phyloP scores from a whole-genome alignment of 371 early-diverging fungal genomes.

The Parasitella parasitica region DNA sequence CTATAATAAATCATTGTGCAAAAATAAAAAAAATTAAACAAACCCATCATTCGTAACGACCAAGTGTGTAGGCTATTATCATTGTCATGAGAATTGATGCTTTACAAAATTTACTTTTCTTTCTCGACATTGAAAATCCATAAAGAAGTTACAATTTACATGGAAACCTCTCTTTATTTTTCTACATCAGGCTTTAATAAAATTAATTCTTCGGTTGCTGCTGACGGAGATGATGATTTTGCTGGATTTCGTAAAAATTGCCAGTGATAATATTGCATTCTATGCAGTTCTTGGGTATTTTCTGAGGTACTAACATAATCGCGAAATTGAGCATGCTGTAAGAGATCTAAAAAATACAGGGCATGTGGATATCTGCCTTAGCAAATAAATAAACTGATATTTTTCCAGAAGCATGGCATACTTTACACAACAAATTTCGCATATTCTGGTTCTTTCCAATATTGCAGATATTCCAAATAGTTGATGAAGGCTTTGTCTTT shows the following conservation, averaged over 20 bases:
- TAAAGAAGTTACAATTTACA: not conserved
- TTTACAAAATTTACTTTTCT: not conserved
- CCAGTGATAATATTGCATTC: slow-evolving; percentile 90
- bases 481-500: slow-evolving; percentile 79
- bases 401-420: not conserved
- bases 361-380: slow-evolving; percentile 80
- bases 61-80: too few species aligned
- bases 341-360: slow-evolving; percentile 79
- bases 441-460: slow-evolving; percentile 90
- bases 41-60: too few species aligned
- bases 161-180: slow-evolving; percentile 1
- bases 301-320: slow-evolving; percentile 73
- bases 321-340: slow-evolving; percentile 82
- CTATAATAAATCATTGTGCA: too few species aligned
- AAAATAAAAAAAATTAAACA: too few species aligned
- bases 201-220: not conserved
- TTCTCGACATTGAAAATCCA: not conserved
- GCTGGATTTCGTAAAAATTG: slow-evolving; percentile 59
- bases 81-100: too few species aligned
- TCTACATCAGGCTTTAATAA: slow-evolving; percentile 5
- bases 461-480: slow-evolving; percentile 87
- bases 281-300: slow-evolving; percentile 74
- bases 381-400: not conserved
- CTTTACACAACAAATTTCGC: slow-evolving; percentile 83
- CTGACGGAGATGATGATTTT: slow-evolving; percentile 8